Percentiles rank a stretch among this genome's conserved stretches.
phyloP scores from a whole-genome alignment of 116 monocot genomes.

The Trichopus zeylanicus region DNA sequence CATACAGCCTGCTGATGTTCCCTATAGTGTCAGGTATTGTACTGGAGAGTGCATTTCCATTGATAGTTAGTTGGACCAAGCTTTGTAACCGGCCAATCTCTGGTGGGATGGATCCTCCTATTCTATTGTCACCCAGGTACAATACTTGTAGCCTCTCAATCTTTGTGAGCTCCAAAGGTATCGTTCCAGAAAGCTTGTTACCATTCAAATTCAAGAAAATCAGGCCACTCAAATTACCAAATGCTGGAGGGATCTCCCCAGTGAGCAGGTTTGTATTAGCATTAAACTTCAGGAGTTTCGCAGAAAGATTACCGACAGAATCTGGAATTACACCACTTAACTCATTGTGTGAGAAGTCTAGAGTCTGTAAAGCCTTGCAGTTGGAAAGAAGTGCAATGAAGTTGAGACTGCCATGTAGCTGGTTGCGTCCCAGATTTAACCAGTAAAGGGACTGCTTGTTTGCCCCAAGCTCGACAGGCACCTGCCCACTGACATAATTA shows the following conservation, averaged over 20 bases:
- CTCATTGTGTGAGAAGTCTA: slow-evolving; percentile 2
- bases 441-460: neutral
- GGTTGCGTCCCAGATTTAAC: slow-evolving; percentile 2
- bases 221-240: slow-evolving; percentile 20
- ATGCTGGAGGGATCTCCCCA: slow-evolving; percentile 16
- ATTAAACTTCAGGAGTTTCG: neutral
- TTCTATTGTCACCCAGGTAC: neutral
- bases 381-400: slow-evolving; percentile 22
- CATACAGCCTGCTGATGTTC: slow-evolving; percentile 9
- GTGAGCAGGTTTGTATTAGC: neutral
- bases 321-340: slow-evolving; percentile 14
- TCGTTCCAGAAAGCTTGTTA: slow-evolving; percentile 12
- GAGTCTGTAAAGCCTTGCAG: slow-evolving; percentile 1
- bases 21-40: slow-evolving; percentile 16
- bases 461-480: slow-evolving; percentile 11
- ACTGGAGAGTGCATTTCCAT: slow-evolving; percentile 6
- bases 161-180: slow-evolving; percentile 3
- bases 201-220: neutral
- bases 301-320: slow-evolving; percentile 17
- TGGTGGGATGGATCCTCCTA: slow-evolving; percentile 18
- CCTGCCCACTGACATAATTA: slow-evolving; percentile 13
- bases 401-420: slow-evolving; percentile 11
- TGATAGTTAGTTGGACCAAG: slow-evolving; percentile 3
- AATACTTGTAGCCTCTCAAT: slow-evolving; percentile 9
- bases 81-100: slow-evolving; percentile 12